Base-by-base conservation (phyloP, 2,329 filamentous ascomycete species). In the Aspergillus alliaceus region DNA sequence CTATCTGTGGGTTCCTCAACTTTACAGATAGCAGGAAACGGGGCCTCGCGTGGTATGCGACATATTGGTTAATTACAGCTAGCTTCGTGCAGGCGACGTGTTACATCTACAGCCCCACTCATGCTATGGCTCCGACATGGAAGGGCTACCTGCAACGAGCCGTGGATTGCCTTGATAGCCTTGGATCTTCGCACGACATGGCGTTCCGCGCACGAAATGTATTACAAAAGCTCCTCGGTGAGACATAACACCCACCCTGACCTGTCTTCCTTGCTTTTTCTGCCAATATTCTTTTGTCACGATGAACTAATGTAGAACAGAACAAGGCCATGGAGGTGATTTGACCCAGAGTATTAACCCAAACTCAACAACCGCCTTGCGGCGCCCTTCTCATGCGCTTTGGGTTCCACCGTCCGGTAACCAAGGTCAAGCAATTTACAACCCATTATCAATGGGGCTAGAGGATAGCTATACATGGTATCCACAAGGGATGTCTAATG, bases 31-130 rank as follows among this genome's bases (percentile, higher is more conserved):
- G 56, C 35, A 54, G 59, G 2, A 55, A 51, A 15, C 54, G 64
- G 15, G 61, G 63, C 4, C 53, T 66, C 7, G 59, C 59, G 1
- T 66, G 64, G 63, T 66, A 66, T 51, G 63, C 64, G 2, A 65
- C 61, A 8, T 66, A 60, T 51, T 66, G 64, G 64, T 53, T 65
- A 20, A 53, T 66, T 8, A 66, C 63, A 4, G 64, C 64, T 11
- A 63, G 59, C 32, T 65, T 66, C 29, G 63, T 66, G 27, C 64
- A 65, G 52, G 63, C 62, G 11, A 66, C 61, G 1, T 66, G 59
- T 47, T 63, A 65, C 35, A 58, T 66, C 6, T 66, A 66, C 40
- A 56, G 61, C 48, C 59, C 59, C 4, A 31, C 57, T 6, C 59
- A 64, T 50, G 18, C 54, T n/a, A 53, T 63, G 4, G 59, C 62